phyloP scores from a whole-genome alignment of 352 stramenopile genomes.

The Globisporangium parvum region DNA sequence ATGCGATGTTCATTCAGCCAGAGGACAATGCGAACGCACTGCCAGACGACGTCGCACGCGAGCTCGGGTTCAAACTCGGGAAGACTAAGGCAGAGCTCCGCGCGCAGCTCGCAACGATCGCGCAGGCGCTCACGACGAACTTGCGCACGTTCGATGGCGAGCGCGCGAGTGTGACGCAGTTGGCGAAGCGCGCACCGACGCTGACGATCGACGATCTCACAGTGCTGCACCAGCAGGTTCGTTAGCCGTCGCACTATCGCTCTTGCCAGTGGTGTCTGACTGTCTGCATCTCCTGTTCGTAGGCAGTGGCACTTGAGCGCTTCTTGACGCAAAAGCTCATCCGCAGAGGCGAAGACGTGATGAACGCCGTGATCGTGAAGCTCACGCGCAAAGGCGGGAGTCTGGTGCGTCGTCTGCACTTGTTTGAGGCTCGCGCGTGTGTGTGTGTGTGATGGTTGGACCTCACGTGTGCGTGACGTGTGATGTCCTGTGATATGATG shows the following conservation, averaged over 20 bases:
- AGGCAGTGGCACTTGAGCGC: slow-evolving; percentile 29
- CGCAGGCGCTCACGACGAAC: slow-evolving; percentile 31
- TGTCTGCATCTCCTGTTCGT: background rate
- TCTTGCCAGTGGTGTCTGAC: background rate
- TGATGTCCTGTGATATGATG: background rate
- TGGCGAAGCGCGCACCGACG: slow-evolving; percentile 8
- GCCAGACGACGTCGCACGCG: slow-evolving; percentile 64
- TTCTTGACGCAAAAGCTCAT: slow-evolving; percentile 51
- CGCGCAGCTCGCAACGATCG: slow-evolving; percentile 25
- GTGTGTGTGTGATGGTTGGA: background rate
- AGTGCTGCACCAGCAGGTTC: slow-evolving; percentile 13
- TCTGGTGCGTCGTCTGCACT: slow-evolving; percentile 21
- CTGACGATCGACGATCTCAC: slow-evolving; percentile 14
- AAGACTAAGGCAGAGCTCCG: slow-evolving; percentile 33
- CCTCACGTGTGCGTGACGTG: background rate
- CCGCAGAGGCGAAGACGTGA: slow-evolving; percentile 61
- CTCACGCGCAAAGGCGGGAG: slow-evolving; percentile 30
- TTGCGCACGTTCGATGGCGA: slow-evolving; percentile 23
- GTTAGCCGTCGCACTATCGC: background rate
- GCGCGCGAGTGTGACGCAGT: slow-evolving; percentile 9
- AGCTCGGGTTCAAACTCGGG: slow-evolving; percentile 46
- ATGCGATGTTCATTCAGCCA: slow-evolving; percentile 78
- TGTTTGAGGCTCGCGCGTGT: background rate
- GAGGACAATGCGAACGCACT: slow-evolving; percentile 71
- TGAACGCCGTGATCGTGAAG: slow-evolving; percentile 54